Percentiles rank a stretch among this genome's conserved stretches.
phyloP scores from a whole-genome alignment of 148 eudicot genomes.

The Simmondsia chinensis region DNA sequence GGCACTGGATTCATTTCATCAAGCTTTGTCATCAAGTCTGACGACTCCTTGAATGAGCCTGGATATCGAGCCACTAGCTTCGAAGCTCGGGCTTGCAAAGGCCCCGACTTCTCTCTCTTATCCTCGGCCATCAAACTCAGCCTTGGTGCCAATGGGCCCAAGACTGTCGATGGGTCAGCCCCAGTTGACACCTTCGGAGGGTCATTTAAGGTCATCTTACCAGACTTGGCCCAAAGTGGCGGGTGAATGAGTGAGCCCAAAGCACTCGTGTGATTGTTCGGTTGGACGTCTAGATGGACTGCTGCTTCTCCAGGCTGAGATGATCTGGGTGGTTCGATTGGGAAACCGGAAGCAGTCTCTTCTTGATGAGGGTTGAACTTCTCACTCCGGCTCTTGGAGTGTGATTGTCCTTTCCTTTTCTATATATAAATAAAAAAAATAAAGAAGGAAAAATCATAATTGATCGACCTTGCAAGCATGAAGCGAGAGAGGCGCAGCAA shows the following conservation, averaged over 20 bases:
- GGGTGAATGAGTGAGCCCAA: slow-evolving; percentile 83
- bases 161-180: slow-evolving; percentile 38
- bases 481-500: no score
- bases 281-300: slow-evolving; percentile 28
- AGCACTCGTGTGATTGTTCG: slow-evolving; percentile 46
- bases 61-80: slow-evolving; percentile 60
- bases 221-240: slow-evolving; percentile 61
- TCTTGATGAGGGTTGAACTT: slow-evolving; percentile 80
- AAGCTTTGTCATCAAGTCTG: slow-evolving; percentile 37
- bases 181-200: slow-evolving; percentile 56
- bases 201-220: slow-evolving; percentile 53
- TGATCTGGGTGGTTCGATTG: slow-evolving; percentile 76
- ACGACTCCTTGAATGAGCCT: slow-evolving; percentile 73
- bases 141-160: slow-evolving; percentile 42
- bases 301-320: slow-evolving; percentile 53
- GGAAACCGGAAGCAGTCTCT: slow-evolving; percentile 91
- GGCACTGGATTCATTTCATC: slow-evolving; percentile 27
- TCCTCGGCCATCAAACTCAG: slow-evolving; percentile 54
- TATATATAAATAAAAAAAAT: slow-evolving; percentile 8
- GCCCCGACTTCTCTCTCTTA: slow-evolving; percentile 36
- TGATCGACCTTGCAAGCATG: slow-evolving; percentile 1
- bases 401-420: slow-evolving; percentile 64
- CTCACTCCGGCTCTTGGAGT: slow-evolving; percentile 86
- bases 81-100: slow-evolving; percentile 41
- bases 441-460: not conserved